phyloP scores from a whole-genome alignment of 139 green algal species.

The Yamagishiella unicocca region DNA sequence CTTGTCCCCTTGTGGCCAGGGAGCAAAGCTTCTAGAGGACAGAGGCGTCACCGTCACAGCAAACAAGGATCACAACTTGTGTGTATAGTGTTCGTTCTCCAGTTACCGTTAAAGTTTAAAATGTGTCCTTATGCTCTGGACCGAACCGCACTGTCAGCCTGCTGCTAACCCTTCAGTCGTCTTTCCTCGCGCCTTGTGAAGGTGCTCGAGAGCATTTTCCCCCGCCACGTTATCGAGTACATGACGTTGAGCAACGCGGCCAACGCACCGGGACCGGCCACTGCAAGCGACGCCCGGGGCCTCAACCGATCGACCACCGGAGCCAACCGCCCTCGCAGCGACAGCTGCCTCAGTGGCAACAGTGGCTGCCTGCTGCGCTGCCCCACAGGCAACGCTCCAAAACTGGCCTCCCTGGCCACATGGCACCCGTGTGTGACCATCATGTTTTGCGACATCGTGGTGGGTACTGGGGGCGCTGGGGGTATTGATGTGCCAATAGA shows the following conservation, averaged over 20 bases:
- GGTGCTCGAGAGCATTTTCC: conserved; percentile 32
- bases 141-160: neutral
- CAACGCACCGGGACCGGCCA: neutral
- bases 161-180: neutral
- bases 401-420: neutral
- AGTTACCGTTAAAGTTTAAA: neutral
- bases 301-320: neutral
- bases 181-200: neutral
- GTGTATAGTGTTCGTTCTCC: neutral
- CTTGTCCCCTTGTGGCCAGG: too few species aligned
- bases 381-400: neutral
- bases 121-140: neutral
- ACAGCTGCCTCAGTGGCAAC: neutral
- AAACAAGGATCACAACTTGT: neutral
- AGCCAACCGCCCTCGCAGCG: neutral
- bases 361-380: neutral
- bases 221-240: conserved; percentile 29
- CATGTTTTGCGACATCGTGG: conserved; percentile 12
- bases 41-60: neutral
- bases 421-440: conserved; percentile 16
- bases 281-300: neutral
- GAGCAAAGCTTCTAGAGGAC: neutral
- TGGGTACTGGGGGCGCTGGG: neutral
- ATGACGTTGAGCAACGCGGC: neutral
- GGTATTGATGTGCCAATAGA: neutral